Evolutionary conservation across 2,329 filamentous ascomycete genomes (phyloP), one percentile per base, ranked within the genome.

Genomic region (Alternaria brassicae): DNA sequence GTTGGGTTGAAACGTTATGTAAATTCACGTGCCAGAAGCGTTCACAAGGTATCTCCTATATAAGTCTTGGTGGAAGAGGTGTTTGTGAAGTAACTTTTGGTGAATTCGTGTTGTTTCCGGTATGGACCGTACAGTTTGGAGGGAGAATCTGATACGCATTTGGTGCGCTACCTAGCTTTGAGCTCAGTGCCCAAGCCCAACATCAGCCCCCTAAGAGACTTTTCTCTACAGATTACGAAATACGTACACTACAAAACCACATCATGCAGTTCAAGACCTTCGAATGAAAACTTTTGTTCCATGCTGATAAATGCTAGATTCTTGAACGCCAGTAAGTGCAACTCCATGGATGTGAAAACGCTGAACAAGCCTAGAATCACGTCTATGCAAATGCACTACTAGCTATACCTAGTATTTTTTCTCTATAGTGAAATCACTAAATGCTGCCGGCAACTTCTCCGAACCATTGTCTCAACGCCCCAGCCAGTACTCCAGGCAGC

Each of bases 381-480:
- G 6, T 23, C 7, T 6, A 40, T 23, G 37, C 37, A 19, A 21
- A 19, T 21, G 10, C 6, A 39, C 10, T 17, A 19, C 5, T 23
- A 19, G 15, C 17, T 4, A 7, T 40, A 15, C 19, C 19, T 23
- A 6, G 6, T 15, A 3, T 23, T 4, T 23, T 10, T 9, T 15
- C 12, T 32, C 30, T 13, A 7, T 4, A 5, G 6, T 13, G 6
- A 15, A 15, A 15, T 4, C 37, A 40, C 19, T 40, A 70, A 13
- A 55, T 60, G 42, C 65, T 70, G 15, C 83, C 82, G 27, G 86
- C 86, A 68, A 89, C 86, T 73, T 89, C 87, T 4, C 91, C 89
- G 83, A 99, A 97, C 96, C 96, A 99, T 67, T 96, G 96, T 80
- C 94, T 90, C 81, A 99, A 80, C 67, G 97, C 85, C 27, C 91